Evolutionary conservation across 345 rosid genomes (phyloP).

Genomic region (Hevea brasiliensis): DNA sequence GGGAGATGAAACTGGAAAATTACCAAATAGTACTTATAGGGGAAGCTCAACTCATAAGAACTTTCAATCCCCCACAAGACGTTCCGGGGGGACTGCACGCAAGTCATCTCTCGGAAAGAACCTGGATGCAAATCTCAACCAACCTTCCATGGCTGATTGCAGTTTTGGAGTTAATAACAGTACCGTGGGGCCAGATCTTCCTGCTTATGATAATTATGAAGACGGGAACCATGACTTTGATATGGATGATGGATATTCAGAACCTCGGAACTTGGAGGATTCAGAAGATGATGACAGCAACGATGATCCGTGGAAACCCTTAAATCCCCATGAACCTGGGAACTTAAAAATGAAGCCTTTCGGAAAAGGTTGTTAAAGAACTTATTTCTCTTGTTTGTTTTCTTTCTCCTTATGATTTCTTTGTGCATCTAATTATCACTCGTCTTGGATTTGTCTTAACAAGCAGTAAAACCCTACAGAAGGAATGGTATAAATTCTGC

Average conservation of each 20-base stretch:
- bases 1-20: slow-evolving; percentile 42
- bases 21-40: slow-evolving; percentile 38
- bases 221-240: slow-evolving; percentile 45
- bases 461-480: slow-evolving; percentile 65
- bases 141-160: slow-evolving; percentile 43
- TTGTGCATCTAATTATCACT: slow-evolving; percentile 21
- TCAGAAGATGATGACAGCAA: slow-evolving; percentile 49
- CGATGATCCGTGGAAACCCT: slow-evolving; percentile 89
- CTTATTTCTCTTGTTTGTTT: slow-evolving; percentile 14
- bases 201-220: slow-evolving; percentile 34
- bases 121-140: slow-evolving; percentile 38
- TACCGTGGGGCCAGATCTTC: slow-evolving; percentile 34
- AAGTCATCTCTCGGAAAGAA: slow-evolving; percentile 63
- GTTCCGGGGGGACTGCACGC: slow-evolving; percentile 59
- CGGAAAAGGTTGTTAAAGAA: slow-evolving; percentile 56
- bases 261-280: slow-evolving; percentile 49
- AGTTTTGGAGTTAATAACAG: slow-evolving; percentile 35
- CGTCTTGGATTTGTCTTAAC: slow-evolving; percentile 17
- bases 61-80: slow-evolving; percentile 56
- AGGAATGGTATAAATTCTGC: slow-evolving; percentile 38
- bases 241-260: slow-evolving; percentile 53
- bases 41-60: slow-evolving; percentile 50
- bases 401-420: slow-evolving; percentile 8
- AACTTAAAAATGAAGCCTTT: slow-evolving; percentile 82
- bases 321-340: slow-evolving; percentile 95